Evolutionary conservation across 164 flowering plant species (phyloP), one percentile per base, ranked within the genome.

Genomic region (Nymphaea thermarum): DNA sequence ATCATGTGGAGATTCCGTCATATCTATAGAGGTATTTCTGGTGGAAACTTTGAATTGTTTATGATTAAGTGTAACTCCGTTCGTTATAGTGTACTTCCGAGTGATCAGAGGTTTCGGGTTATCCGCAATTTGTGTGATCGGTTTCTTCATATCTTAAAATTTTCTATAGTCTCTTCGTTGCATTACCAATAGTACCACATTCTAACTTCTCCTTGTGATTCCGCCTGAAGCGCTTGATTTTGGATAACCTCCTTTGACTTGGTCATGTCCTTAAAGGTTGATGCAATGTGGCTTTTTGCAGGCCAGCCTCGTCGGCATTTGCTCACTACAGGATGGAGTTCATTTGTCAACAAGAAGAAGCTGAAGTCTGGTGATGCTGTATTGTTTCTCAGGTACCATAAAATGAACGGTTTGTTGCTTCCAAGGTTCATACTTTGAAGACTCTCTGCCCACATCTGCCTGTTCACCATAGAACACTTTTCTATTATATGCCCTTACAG

Each of bases 301-400:
- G 99, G 99, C 25, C 98, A 90, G 81, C 99, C 99, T 15, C 80
- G 98, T 53, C 78, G 99, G 82, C 98, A 95, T 83, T 84, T 95
- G 85, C 93, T 95, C 42, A 95, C 99, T 0, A 95, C 98, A 61
- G 99, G 99, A 43, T 95, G 99, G 99, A 92, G 98, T 81, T 94
- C 91, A 16, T 95, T 95, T 80, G 95, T 95, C 36, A 90, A 89
- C 70, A 87, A 84, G 84, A 95, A 95, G 82, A 91, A 87, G 82
- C 92, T 95, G 18, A 86, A 87, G 16, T 90, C 91, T 62, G 96
- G 99, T 55, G 99, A 95, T 80, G 99, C 99, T 43, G 99, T 95
- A 71, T 94, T 95, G 14, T 95, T 95, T 73, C 89, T 92, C 1
- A 90, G 97, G 99, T 95, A 79, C 55, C 36, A 17, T 62, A 62